Conservation (phyloP, 495 filamentous ascomycete genomes). For the Neurospora cerealis region DNA sequence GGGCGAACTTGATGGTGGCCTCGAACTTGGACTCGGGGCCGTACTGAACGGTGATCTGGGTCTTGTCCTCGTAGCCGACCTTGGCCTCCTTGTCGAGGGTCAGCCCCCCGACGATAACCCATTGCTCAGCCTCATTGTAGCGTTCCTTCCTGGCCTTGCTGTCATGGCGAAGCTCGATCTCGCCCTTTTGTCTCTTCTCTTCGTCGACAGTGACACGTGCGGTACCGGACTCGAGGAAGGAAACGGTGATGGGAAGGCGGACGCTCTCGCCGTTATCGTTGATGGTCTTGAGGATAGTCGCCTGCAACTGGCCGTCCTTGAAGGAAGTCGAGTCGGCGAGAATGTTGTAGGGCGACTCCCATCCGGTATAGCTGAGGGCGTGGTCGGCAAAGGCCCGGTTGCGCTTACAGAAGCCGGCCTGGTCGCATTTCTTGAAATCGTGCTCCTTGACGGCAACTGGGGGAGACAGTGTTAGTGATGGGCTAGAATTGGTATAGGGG, state of each 20-base stretch:
- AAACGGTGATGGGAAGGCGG: constrained; percentile 71
- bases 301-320: constrained; percentile 70
- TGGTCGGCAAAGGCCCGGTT: constrained; percentile 83
- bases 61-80: constrained; percentile 44
- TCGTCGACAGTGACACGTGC: constrained; percentile 85
- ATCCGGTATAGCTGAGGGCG: constrained; percentile 51
- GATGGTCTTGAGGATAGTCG: constrained; percentile 66
- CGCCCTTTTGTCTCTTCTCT: constrained; percentile 75
- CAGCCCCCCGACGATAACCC: constrained; percentile 74
- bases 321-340: constrained; percentile 60
- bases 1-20: constrained; percentile 69
- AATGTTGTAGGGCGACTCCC: constrained; percentile 76
- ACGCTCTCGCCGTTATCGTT: constrained; percentile 50
- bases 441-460: constrained; percentile 82
- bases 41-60: constrained; percentile 67
- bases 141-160: constrained; percentile 83
- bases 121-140: constrained; percentile 84
- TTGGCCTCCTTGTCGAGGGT: constrained; percentile 57
- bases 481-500: neutral
- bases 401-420: constrained; percentile 93
- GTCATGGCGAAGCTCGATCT: constrained; percentile 75
- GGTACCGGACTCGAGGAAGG: constrained; percentile 79
- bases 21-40: constrained; percentile 67
- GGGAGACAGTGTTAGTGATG: constrained; percentile 6
- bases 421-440: constrained; percentile 89